Conservation (phyloP, 352 stramenopile species). For the Phytophthora cajani region DNA sequence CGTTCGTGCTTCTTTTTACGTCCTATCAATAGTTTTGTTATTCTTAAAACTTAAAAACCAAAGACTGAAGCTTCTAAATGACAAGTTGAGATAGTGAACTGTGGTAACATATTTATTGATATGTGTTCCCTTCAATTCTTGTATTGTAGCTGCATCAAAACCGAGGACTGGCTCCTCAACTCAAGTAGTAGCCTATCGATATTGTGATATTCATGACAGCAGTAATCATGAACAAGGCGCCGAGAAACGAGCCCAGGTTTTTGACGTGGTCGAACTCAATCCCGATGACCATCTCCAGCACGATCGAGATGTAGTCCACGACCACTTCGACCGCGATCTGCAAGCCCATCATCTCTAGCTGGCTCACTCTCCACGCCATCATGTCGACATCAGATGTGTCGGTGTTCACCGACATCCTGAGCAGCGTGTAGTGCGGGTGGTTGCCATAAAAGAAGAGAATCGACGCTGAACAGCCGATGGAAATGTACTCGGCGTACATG, state of each 20-base stretch:
- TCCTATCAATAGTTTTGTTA: neutral
- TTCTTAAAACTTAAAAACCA: no score
- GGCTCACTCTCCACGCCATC: conserved; percentile 3
- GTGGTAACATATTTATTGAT: no score
- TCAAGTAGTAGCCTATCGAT: conserved; percentile 31
- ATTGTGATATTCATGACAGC: conserved; percentile 43
- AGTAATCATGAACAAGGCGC: conserved; percentile 34
- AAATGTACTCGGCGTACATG: conserved; percentile 56
- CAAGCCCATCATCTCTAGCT: conserved; percentile 17
- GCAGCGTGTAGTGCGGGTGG: conserved; percentile 40
- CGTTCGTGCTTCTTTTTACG: neutral
- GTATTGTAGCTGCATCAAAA: no score
- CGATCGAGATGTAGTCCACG: conserved; percentile 26
- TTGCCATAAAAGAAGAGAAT: conserved; percentile 40
- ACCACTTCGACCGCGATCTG: conserved; percentile 28
- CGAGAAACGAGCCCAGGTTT: conserved; percentile 29
- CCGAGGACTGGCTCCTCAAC: neutral
- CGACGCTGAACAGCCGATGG: conserved; percentile 39
- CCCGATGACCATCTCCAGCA: conserved; percentile 30
- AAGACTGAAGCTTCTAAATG: neutral
- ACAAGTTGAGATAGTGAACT: neutral
- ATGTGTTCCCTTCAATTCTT: no score
- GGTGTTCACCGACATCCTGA: neutral
- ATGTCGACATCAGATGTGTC: neutral
- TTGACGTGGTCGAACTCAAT: conserved; percentile 29